phyloP scores from a whole-genome alignment of 441 rosid genomes.

The Populus trichocarpa region DNA sequence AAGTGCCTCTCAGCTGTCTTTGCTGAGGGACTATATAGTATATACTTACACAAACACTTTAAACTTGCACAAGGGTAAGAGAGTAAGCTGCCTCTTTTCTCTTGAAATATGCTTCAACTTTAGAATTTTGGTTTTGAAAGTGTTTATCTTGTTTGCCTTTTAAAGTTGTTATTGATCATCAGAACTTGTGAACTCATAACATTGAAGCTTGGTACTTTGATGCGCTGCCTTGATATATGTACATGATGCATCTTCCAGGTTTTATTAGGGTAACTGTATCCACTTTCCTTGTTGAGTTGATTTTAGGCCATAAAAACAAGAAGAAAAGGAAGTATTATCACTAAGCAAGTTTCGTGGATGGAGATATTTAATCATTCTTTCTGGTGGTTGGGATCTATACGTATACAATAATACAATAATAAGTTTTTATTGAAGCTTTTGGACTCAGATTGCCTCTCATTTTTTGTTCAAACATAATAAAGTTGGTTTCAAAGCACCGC shows the following conservation, averaged over 20 bases:
- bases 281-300: neutral
- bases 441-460: no score
- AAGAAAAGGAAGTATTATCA: no score
- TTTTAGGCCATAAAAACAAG: no score
- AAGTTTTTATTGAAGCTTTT: no score
- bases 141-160: neutral
- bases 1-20: neutral
- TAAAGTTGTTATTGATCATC: neutral
- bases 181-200: neutral
- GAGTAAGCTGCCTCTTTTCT: neutral
- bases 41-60: neutral
- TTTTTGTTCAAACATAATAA: no score
- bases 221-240: neutral
- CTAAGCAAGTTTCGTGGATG: no score
- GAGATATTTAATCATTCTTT: no score
- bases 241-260: neutral
- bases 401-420: neutral
- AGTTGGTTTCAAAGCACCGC: no score
- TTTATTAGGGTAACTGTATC: neutral
- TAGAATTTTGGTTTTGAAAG: neutral
- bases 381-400: neutral
- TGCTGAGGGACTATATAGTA: neutral
- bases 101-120: neutral
- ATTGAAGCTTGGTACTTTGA: neutral
- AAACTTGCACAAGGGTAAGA: neutral